Conservation (phyloP, 768 basidiomycete species). For the Tubosaeta sp. region DNA sequence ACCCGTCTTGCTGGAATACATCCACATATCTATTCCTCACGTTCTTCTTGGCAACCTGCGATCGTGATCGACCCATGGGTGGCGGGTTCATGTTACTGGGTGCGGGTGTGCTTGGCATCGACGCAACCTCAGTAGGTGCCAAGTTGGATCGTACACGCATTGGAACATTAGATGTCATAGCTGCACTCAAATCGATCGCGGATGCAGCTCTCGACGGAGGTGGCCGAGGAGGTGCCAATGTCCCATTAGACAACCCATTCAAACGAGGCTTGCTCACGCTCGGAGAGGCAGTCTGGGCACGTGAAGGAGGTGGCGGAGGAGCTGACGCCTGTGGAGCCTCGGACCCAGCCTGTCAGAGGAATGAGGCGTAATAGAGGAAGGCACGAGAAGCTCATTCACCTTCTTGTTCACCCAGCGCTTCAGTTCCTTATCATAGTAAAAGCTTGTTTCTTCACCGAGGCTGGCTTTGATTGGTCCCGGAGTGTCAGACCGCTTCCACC, state of each 20-base stretch:
- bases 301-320: slow-evolving; percentile 73
- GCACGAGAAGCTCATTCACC: slow-evolving; percentile 37
- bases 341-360: slow-evolving; percentile 45
- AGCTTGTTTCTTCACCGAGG: slow-evolving; percentile 84
- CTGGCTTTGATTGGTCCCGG: slow-evolving; percentile 84
- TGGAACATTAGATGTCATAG: slow-evolving; percentile 48
- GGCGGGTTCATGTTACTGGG: slow-evolving; percentile 25
- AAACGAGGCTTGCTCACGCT: slow-evolving; percentile 40
- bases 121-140: slow-evolving; percentile 43
- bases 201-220: slow-evolving; percentile 51
- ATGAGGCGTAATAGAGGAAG: neutral
- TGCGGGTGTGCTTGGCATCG: slow-evolving; percentile 32
- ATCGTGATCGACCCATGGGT: slow-evolving; percentile 49
- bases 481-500: slow-evolving; percentile 68
- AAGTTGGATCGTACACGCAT: slow-evolving; percentile 65
- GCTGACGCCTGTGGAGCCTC: slow-evolving; percentile 50
- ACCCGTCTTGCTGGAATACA: slow-evolving; percentile 65
- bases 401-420: slow-evolving; percentile 97
- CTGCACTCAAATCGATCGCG: slow-evolving; percentile 54
- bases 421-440: slow-evolving; percentile 93
- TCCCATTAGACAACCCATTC: slow-evolving; percentile 27
- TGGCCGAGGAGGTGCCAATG: slow-evolving; percentile 6
- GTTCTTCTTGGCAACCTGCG: slow-evolving; percentile 64
- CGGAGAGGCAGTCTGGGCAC: slow-evolving; percentile 86
- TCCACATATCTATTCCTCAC: slow-evolving; percentile 85